Base-by-base conservation (phyloP, 495 filamentous ascomycete genomes). In the Xylaria sp. region DNA sequence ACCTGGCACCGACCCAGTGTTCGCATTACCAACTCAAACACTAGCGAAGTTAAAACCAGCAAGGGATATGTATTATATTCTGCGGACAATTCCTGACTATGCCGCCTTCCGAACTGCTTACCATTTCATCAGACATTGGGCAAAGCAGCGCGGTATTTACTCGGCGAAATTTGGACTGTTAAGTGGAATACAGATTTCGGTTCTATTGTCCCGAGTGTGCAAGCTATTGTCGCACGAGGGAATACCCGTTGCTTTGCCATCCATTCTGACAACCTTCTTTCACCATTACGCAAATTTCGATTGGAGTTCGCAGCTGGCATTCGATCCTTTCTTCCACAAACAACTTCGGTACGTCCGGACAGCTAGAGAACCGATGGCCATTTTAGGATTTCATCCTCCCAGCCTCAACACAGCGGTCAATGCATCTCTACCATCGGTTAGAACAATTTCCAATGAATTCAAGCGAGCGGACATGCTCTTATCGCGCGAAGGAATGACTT, bases 101-200 rank as follows among this genome's bases (percentile, higher is more conserved):
- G 62, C 80, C 5, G 75, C 76, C 37, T 90, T 90, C 76, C 85
- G 83, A 37, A 59, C 83, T 24, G 86, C 88, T 24, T 83, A 87
- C 71, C 81, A 84, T 11, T 76, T 82, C 61, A 81, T 90, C 64
- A 88, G 82, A 65, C 76, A 81, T 9, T 91, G 88, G 88, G 84
- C 88, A 11, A 82, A 82, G 55, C 75, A 79, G 14, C 82, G 86
- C 11, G 89, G 89, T 19, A 81, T 90, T 50, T 90, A 88, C 72
- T 80, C 86, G 0, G 82, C 87, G 1, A 82, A 83, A 26, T 89
- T 90, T 71, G 89, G 89, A 0, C 88, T 86, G 72, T 78, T 91
- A 5, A 80, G 84, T 12, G 87, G 87, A 9, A 85, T 89, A 46
- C 89, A 90, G 69, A 85, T 91, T 52, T 81, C 87, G 6, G 72